Percentiles rank a stretch among this genome's conserved stretches.
Evolutionary conservation across 225 moss, liverwort and hornwort genomes (phyloP).

Genomic region (Climacium dendroides): DNA sequence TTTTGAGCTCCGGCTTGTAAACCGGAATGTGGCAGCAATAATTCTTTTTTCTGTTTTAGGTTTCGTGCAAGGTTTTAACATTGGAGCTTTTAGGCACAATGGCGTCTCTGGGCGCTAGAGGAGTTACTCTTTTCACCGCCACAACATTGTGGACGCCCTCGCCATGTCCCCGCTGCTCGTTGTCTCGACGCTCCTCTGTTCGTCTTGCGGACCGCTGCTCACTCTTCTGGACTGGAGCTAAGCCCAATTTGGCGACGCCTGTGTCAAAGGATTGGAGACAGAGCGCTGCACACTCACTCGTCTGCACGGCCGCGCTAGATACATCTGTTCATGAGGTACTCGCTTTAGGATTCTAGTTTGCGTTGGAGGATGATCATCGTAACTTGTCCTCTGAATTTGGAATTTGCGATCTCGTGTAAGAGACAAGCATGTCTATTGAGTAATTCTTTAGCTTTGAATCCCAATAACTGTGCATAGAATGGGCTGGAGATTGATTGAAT

Average conservation of each 20-base stretch:
- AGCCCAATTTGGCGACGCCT: background rate
- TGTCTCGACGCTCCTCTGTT: background rate
- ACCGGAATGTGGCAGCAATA: background rate
- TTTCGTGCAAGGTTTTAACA: background rate
- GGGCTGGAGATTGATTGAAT: background rate
- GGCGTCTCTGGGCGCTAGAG: conserved; percentile 17
- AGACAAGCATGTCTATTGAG: background rate
- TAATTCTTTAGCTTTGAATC: background rate
- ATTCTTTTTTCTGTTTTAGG: background rate
- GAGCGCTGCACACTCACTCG: background rate
- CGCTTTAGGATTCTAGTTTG: background rate
- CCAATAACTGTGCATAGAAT: background rate
- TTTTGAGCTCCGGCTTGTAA: background rate
- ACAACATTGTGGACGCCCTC: background rate
- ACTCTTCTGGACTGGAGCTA: background rate
- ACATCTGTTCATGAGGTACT: conserved; percentile 25
- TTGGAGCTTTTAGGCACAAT: background rate
- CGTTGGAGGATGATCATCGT: background rate
- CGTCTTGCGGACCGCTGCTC: background rate
- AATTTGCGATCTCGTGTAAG: background rate
- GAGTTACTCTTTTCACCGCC: background rate
- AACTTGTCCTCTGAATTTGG: background rate
- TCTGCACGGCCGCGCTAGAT: conserved; percentile 2
- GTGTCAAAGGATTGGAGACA: background rate
- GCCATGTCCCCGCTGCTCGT: background rate